Evolutionary conservation across 2,329 filamentous ascomycete genomes (phyloP), one percentile per base, ranked within the genome.

Genomic region (Trichoderma citrinoviride): DNA sequence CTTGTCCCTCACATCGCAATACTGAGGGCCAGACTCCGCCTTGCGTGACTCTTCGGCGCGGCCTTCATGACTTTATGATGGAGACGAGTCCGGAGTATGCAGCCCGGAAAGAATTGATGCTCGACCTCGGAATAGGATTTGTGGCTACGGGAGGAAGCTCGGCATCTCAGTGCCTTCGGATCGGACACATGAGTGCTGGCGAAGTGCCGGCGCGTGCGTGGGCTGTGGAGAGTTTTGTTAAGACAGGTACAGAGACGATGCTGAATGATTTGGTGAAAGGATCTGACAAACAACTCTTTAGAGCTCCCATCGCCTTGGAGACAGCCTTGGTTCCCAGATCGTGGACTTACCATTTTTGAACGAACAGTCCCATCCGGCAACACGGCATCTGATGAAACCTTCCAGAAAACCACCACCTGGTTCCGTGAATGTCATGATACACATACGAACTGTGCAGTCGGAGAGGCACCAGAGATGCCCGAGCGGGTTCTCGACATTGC

Each of bases 291-390:
- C 12, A 1, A 17, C 7, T 3, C 17, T 44, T 6, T 47, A 64
- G 62, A 46, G 0, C 44, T 64, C 17, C 62, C 62, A 12, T 64
- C 62, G 25, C 62, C 62, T 0, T 64, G 62, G 62, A 64, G 62
- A 8, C 44, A 64, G 19, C 62, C 62, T 47, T 64, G 62, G 62
- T 58, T 44, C 46, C 62, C 62, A 14, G 62, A 64, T n/a, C 62
- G 46, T 37, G 62, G 62, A 15, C 14, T 64, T 17, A 41, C 47
- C 12, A 7, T 64, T 5, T 53, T 56, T 12, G 52, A 64, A 43
- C 44, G 62, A 7, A 19, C 62, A 17, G 27, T 27, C 7, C 29
- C 47, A 21, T 58, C 62, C 6, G 54, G 54, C 12, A 56, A 64
- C 25, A 64, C 62, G 0, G 62, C 46, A 27, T 64, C 62, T 17